Conservation (phyloP, 768 basidiomycete genomes). For the Imleria badia region DNA sequence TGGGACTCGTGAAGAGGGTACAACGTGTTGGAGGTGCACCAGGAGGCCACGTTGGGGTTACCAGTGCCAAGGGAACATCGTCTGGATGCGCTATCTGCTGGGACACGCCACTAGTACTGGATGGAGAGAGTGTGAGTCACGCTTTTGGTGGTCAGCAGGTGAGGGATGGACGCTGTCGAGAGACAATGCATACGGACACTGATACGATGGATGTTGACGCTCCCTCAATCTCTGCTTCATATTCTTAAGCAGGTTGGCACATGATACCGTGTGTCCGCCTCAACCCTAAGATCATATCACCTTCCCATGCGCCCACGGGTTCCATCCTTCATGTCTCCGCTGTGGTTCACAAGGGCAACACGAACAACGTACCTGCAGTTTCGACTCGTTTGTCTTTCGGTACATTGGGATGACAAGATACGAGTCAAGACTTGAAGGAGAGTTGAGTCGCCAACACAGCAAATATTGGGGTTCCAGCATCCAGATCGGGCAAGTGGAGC, state of each 20-base stretch:
- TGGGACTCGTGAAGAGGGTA: conserved; percentile 63
- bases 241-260: conserved; percentile 3
- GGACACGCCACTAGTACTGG: conserved; percentile 64
- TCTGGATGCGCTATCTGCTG: conserved; percentile 74
- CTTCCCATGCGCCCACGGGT: conserved; percentile 79
- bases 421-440: too few relatives aligned
- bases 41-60: conserved; percentile 30
- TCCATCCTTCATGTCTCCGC: conserved; percentile 74
- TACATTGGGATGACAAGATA: too few relatives aligned
- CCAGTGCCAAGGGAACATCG: conserved; percentile 34
- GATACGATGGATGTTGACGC: conserved; percentile 25
- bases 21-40: conserved; percentile 47
- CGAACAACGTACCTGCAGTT: conserved; percentile 84
- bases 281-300: conserved; percentile 48
- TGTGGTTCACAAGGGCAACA: conserved; percentile 78
- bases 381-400: too few relatives aligned
- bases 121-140: conserved; percentile 43
- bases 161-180: neutral
- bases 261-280: neutral
- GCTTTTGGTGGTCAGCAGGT: conserved; percentile 20
- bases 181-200: conserved; percentile 2
- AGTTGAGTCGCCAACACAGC: too few relatives aligned
- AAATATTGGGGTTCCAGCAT: too few relatives aligned
- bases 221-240: conserved; percentile 7
- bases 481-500: too few relatives aligned